Percentiles rank a stretch among this genome's conserved stretches.
Conservation (phyloP, 1,139 yeast genomes). For the Zygoascus meyerae region DNA sequence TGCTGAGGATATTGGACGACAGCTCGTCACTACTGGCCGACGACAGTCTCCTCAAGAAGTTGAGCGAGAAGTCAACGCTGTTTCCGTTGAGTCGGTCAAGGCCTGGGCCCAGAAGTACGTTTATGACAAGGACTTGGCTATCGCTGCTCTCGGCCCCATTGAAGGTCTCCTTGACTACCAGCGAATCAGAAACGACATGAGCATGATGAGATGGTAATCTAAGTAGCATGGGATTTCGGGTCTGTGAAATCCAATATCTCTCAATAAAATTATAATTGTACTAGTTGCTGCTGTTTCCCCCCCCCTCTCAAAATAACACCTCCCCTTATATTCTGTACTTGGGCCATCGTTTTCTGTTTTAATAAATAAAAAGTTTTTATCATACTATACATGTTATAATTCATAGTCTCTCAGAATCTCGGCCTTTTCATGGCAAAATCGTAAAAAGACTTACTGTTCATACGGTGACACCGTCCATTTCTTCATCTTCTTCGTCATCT, state of each 20-base stretch:
- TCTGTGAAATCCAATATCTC: too few relatives aligned
- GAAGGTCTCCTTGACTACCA: constrained; percentile 54
- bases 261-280: too few relatives aligned
- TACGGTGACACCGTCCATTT: constrained; percentile 14
- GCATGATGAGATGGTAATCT: constrained; percentile 32
- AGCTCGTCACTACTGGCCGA: constrained; percentile 88
- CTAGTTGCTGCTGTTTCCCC: too few relatives aligned
- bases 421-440: too few relatives aligned
- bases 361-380: background rate
- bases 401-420: too few relatives aligned
- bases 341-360: background rate
- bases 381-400: background rate
- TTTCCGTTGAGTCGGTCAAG: constrained; percentile 72
- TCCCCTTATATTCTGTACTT: too few relatives aligned
- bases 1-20: constrained; percentile 97
- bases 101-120: constrained; percentile 85
- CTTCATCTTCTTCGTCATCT: constrained; percentile 44
- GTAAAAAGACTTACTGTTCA: background rate
- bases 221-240: constrained; percentile 2
- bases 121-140: constrained; percentile 72
- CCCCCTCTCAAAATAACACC: too few relatives aligned
- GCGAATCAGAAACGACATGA: constrained; percentile 45
- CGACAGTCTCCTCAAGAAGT: constrained; percentile 90
- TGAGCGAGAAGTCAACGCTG: constrained; percentile 73
- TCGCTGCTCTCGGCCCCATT: constrained; percentile 86